Base-by-base conservation (phyloP, 164 flowering plant genomes). In the Nymphaea colorata region DNA sequence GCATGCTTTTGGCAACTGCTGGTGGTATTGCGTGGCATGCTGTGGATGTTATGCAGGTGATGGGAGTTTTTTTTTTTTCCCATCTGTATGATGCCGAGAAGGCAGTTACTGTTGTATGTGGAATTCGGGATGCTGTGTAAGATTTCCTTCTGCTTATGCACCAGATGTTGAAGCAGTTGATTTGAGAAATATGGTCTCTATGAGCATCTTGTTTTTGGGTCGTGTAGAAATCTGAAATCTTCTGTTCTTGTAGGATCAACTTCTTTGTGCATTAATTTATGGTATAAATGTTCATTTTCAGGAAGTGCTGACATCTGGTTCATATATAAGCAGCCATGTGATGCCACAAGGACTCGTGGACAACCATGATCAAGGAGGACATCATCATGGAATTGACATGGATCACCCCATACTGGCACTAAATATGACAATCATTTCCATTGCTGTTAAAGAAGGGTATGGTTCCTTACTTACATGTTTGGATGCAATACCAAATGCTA, bases 11-110 rank as follows among this genome's bases (percentile, higher is more conserved):
- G 79, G 94, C 76, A 62, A 90, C 99, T 67, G 84, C 89, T 17
- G 96, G 96, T 61, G 97, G 96, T 73, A 94, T 94, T 68, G 96
- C 88, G 62, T 94, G 95, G 97, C 99, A 91, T 85, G 85, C 99
- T 68, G 43, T 82, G 15, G 89, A 91, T 64, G 70, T 94, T 77
- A 77, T 91, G 69, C 41, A 71, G 85, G 99, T 90, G 84, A 59
- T 6, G 55, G 12, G 55, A 12, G 55, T 47, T 47, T 47, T 25
- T 25, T 25, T 25, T 25, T 25, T 25, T 25, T 25, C 36, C 36
- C 36, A 25, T 25, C 36, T 25, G 1, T 25, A 25, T 25, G 36
- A 25, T 25, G 36, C 36, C 36, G 36, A 25, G 36, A 25, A 25
- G 36, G 36, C 36, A 25, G 36, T 25, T 25, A 25, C 36, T 25